Base-by-base conservation (phyloP, 164 flowering plant species). In the Vitis cinerea region DNA sequence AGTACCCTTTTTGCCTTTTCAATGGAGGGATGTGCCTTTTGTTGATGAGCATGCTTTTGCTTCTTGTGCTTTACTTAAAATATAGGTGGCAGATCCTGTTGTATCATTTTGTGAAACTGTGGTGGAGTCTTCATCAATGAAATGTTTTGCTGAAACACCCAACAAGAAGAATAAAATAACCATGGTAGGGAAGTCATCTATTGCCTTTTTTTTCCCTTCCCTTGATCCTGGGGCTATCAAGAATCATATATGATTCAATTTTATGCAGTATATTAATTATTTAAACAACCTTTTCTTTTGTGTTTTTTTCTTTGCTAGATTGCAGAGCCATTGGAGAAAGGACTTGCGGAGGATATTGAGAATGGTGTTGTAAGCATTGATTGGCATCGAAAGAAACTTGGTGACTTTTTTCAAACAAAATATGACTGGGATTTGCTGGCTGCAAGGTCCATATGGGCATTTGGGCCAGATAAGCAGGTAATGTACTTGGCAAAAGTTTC, bases 381-480 rank as follows among this genome's bases (percentile, higher is more conserved):
- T 71, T 93, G 98, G 99, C 87, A 86, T 44, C 64, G 90, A 47
- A 96, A 87, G 81, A 78, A 72, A 77, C 84, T 92, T 69, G 95
- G 97, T 68, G 92, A 93, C 59, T 96, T 93, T 70, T 90, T 96
- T 70, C 87, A 86, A 76, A 78, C 84, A 77, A 92, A 86, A 73
- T 93, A 96, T 84, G 96, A 90, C 47, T 96, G 99, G 99, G 99
- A 96, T 86, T 71, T 96, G 75, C 96, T 96, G 63, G 98, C 98
- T 50, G 97, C 98, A 37, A 82, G 97, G 70, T 90, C 97, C 16
- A 89, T 96, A 67, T 96, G 99, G 98, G 98, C 98, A 62, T 93
- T 96, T 90, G 99, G 99, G 49, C 99, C 99, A 31, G 98, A 93
- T 81, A 93, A 89, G 80, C 99, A 96, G 94, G 99, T 94, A 70